These are phyloP conservation scores for Phytophthora tubulina DNA, from an alignment of 352 stramenopile species.

Conservation along the genomic window DNA sequence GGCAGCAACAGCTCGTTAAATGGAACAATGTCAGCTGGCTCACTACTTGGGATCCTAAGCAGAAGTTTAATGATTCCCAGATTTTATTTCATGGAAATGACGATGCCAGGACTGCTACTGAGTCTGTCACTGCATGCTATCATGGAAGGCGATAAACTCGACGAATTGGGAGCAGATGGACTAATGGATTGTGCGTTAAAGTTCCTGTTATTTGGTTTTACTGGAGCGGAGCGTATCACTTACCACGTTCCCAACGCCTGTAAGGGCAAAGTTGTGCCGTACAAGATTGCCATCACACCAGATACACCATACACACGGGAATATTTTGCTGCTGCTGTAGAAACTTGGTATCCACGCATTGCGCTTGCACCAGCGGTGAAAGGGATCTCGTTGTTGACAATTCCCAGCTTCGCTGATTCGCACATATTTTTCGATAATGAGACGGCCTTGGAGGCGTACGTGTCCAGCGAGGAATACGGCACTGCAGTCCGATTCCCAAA, in stretches of 20 bases:
- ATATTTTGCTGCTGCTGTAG: constrained; percentile 60
- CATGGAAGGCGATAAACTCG: constrained; percentile 52
- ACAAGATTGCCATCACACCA: constrained; percentile 79
- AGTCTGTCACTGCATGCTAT: constrained; percentile 61
- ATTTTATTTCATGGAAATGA: constrained; percentile 79
- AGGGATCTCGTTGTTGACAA: constrained; percentile 55
- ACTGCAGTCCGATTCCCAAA: constrained; percentile 56
- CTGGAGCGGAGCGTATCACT: constrained; percentile 42
- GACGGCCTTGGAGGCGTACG: constrained; percentile 58
- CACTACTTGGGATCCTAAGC: constrained; percentile 28
- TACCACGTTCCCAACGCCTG: constrained; percentile 63
- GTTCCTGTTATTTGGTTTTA: constrained; percentile 62
- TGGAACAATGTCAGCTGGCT: constrained; percentile 19
- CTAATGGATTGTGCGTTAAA: constrained; percentile 56
- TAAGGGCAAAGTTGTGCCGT: constrained; percentile 63
- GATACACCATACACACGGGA: constrained; percentile 74
- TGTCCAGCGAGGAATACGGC: constrained; percentile 63
- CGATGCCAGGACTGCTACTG: constrained; percentile 67
- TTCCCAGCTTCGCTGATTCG: constrained; percentile 67
- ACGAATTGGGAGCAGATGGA: constrained; percentile 51
- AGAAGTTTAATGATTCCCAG: constrained; percentile 50
- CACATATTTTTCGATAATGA: constrained; percentile 71
- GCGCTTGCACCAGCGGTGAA: constrained; percentile 47
- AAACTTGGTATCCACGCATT: constrained; percentile 71
- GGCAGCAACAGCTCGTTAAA: constrained; percentile 14